A percentile compares a stretch with the other conserved stretches of the same genome.
Evolutionary conservation across 805 yeast genomes (phyloP).

Genomic region (Metschnikowia arizonensis): DNA sequence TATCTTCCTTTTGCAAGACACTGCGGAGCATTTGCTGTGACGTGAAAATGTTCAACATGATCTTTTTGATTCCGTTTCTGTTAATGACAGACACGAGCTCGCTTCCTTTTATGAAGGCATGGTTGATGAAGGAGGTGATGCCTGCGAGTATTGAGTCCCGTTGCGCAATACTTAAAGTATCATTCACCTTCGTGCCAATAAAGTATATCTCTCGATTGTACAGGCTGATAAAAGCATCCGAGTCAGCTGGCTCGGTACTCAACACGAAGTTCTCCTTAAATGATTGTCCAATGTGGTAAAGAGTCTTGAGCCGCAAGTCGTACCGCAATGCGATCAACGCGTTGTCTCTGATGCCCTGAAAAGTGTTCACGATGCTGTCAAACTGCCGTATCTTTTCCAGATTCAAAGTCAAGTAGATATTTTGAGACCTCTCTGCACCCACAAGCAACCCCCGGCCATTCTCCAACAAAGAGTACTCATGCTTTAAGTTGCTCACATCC

Average conservation of each 20-base stretch:
- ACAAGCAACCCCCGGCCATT: conserved; percentile 28
- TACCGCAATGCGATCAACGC: conserved; percentile 50
- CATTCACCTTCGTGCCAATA: conserved; percentile 40
- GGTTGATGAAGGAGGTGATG: conserved; percentile 48
- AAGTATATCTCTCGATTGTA: conserved; percentile 48
- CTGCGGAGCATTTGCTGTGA: conserved; percentile 67
- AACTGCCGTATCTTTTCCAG: conserved; percentile 32
- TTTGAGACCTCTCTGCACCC: conserved; percentile 21
- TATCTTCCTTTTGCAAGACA: conserved; percentile 48
- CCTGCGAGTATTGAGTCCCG: conserved; percentile 40
- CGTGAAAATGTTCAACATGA: conserved; percentile 58
- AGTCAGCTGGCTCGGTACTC: conserved; percentile 55
- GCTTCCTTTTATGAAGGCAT: conserved; percentile 50
- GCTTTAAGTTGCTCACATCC: conserved; percentile 31
- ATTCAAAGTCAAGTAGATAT: conserved; percentile 33
- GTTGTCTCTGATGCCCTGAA: conserved; percentile 34
- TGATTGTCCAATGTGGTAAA: conserved; percentile 49
- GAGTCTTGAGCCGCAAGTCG: conserved; percentile 51
- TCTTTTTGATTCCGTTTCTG: conserved; percentile 53
- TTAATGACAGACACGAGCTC: conserved; percentile 48
- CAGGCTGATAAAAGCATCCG: conserved; percentile 50
- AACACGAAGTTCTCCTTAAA: conserved; percentile 48
- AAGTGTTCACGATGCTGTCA: conserved; percentile 29
- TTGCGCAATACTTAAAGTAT: conserved; percentile 30
- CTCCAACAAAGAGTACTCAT: conserved; percentile 41